Conservation (phyloP, 83 land plant species). For the Thuja plicata region DNA sequence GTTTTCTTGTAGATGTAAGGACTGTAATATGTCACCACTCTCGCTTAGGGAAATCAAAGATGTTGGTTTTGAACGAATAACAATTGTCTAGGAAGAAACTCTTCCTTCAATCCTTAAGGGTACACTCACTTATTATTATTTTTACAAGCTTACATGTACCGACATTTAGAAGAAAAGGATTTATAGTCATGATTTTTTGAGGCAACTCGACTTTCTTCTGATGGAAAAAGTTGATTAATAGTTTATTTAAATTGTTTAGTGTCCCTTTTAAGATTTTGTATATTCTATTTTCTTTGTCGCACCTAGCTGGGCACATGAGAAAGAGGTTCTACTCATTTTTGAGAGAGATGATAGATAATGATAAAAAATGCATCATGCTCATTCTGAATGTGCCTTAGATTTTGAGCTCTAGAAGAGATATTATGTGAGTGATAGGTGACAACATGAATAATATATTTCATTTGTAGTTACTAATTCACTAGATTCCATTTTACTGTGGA, state of each 20-base stretch:
- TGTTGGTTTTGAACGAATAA: slow-evolving; percentile 89
- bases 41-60: slow-evolving; percentile 60
- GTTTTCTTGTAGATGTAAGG: slow-evolving; percentile 53
- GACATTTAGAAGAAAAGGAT: not conserved
- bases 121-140: slow-evolving; percentile 16
- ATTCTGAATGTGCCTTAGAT: not conserved
- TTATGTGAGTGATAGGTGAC: too few relatives aligned
- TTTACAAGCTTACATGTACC: not conserved
- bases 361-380: not conserved
- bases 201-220: not conserved
- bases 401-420: too few relatives aligned
- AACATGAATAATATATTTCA: too few relatives aligned
- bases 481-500: too few relatives aligned
- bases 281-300: not conserved
- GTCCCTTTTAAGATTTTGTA: not conserved
- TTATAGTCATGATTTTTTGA: too few relatives aligned
- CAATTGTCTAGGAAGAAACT: slow-evolving; percentile 92
- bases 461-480: too few relatives aligned
- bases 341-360: not conserved
- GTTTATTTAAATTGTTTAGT: not conserved
- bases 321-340: not conserved
- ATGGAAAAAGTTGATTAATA: not conserved
- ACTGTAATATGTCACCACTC: slow-evolving; percentile 59
- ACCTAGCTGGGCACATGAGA: not conserved
- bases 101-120: slow-evolving; percentile 93